These are phyloP conservation scores for Candida sanyiensis DNA, from an alignment of 805 yeast species.

Conservation along the genomic window DNA sequence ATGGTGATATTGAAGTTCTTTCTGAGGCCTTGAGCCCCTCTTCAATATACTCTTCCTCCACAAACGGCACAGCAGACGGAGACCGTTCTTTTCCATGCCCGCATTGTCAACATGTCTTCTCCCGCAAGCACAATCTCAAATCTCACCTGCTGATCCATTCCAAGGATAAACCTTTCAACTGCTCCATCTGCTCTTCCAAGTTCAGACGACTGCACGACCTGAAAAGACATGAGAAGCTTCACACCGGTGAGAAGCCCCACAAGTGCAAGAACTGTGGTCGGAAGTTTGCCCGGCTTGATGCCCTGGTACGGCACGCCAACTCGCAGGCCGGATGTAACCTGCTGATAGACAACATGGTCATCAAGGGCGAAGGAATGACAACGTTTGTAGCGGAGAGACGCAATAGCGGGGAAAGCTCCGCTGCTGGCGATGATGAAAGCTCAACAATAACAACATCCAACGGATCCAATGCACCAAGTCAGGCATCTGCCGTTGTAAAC, in stretches of 20 bases:
- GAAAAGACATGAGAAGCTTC: constrained; percentile 69
- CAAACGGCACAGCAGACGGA: constrained; percentile 2
- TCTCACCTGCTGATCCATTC: constrained; percentile 69
- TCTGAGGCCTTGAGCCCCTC: constrained; percentile 8
- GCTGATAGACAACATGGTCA: constrained; percentile 14
- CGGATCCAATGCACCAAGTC: not conserved
- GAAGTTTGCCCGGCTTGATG: constrained; percentile 70
- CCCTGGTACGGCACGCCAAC: constrained; percentile 62
- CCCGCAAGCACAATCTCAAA: constrained; percentile 69
- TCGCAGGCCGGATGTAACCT: constrained; percentile 29
- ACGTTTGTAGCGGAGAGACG: constrained; percentile 1
- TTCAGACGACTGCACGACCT: constrained; percentile 74
- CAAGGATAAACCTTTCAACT: constrained; percentile 54
- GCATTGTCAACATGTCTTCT: constrained; percentile 57
- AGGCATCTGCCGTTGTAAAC: not conserved
- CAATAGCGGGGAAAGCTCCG: not conserved
- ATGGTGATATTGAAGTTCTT: not conserved
- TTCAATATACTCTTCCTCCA: not conserved
- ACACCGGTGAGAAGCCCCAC: constrained; percentile 70
- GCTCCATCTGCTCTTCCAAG: constrained; percentile 52
- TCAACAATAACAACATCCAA: not conserved
- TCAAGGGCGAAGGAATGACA: constrained; percentile 4
- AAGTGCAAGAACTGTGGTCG: constrained; percentile 56
- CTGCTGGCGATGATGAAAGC: not conserved
- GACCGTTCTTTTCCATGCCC: constrained; percentile 45